Evolutionary conservation across 208 protist species (phyloP), one percentile per base, ranked within the genome.

Genomic region (Trichomonas vaginalis): DNA sequence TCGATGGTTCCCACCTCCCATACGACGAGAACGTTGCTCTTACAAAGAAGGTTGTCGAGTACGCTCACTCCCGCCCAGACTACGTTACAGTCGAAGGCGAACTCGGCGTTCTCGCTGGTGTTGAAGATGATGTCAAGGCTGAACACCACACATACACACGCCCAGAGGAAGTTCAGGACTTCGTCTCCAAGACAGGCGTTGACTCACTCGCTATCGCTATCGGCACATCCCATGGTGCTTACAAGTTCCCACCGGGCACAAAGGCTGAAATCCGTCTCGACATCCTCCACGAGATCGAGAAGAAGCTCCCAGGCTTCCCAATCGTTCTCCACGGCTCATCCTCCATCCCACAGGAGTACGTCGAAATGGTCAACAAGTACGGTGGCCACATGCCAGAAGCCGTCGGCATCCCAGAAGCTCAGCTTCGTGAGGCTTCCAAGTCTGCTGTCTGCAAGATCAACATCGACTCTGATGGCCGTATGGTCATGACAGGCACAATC

Each of bases 41-140:
- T 46, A 97, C 97, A 39, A 97, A 97, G 95, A 37, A 96, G 39
- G 96, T 97, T 62, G 82, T 95, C 90, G 97, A 97, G 8, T 96
- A 96, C 51, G 97, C 97, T 21, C 97, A 97, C 86, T 80, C 79
- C 0, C n/a, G 14, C 37, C 37, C 37, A 42, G 61, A 47, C 83
- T 96, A 96, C 45, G 96, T 97, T n/a, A 96, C 96, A 40, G 97
- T 97, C 90, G 97, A 97, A 90, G 97, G 96, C 80, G 97, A 97
- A 95, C 95, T 86, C 17, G 79, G 79, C 45, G 17, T 86, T 17
- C 79, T 86, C 17, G 79, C 79, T 86, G 79, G 79, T 86, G 79
- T 86, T 42, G 79, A 86, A 86, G 79, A 86, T 86, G 79, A 86
- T 86, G 79, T 86, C 79, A 86, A 86, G 42, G 79, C 79, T 23